A percentile compares a stretch with the other conserved stretches of the same genome.
These are phyloP conservation scores for Paratinospora sagittata DNA, from an alignment of 164 flowering plant genomes.

Conservation along the genomic window DNA sequence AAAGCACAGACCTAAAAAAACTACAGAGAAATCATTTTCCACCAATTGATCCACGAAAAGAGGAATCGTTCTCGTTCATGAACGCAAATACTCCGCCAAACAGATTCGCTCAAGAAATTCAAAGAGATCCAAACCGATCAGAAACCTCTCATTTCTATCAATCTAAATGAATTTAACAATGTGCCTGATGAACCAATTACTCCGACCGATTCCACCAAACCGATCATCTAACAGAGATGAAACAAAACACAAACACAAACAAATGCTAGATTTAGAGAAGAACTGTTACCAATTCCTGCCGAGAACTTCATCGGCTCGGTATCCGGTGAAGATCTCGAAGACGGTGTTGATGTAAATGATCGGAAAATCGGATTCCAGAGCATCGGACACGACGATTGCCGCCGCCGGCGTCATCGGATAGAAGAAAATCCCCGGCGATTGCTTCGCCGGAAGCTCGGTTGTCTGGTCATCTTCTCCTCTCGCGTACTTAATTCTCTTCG, in stretches of 20 bases:
- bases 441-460: conserved; percentile 6
- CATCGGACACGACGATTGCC: conserved; percentile 76
- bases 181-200: not conserved
- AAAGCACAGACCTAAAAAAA: no score
- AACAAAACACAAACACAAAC: not conserved
- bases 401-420: conserved; percentile 43
- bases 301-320: conserved; percentile 77
- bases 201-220: not conserved
- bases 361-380: conserved; percentile 75
- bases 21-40: no score
- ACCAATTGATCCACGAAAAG: no score
- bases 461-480: not conserved
- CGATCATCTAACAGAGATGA: not conserved
- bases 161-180: not conserved
- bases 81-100: no score
- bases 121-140: no score
- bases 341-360: conserved; percentile 77
- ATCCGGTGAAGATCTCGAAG: conserved; percentile 72
- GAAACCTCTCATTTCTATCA: no score
- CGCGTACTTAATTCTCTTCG: conserved; percentile 25
- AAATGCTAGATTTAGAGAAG: conserved; percentile 8
- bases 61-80: no score
- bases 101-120: no score
- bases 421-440: conserved; percentile 32
- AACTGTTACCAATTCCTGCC: conserved; percentile 70